Base-by-base conservation (phyloP, 495 filamentous ascomycete species). In the Cairneyella variabilis region DNA sequence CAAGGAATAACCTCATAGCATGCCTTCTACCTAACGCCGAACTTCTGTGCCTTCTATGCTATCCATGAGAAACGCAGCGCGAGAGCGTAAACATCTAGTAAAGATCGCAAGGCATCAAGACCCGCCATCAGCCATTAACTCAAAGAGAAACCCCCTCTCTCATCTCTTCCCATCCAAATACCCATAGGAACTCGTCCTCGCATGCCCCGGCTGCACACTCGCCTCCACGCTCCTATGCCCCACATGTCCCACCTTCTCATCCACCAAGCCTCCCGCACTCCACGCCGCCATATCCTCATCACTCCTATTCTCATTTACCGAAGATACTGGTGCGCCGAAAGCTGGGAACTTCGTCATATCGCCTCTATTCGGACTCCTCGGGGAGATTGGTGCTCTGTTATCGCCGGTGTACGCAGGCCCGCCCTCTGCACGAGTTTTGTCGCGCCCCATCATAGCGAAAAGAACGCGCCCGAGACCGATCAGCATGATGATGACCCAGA, bases 401-500 rank as follows among this genome's bases (percentile, higher is more conserved):
- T 64, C 43, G 12, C 54, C 58, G 12, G 58, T 56, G 39, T 54
- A 64, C 9, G 41, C 58, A 11, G 57, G 63, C 17, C 76, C 76
- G 34, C 71, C 75, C 61, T 83, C 78, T 18, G 63, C 81, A 14
- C 76, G 69, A 6, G 71, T 76, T 51, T 78, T 79, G 53, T 79
- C 76, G 18, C 68, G 67, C 4, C 66, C 67, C 38, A 66, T 64
- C 63, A 78, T 70, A 7, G 75, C 70, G 37, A 78, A 70, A 48
- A 85, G 59, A 8, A 86, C 84, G 44, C 88, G 82, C 45, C 79
- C 62, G 47, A 91, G 57, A 44, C 88, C 93, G 46, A 87, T 77
- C 21, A 96, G 74, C 2, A 86, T 74, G 43, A 95, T 75, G 42
- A 95, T 53, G 39, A 96, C 56, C 80, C 89, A 98, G 2, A 91